Conservation (phyloP, 345 rosid genomes). For the Syzygium grande region DNA sequence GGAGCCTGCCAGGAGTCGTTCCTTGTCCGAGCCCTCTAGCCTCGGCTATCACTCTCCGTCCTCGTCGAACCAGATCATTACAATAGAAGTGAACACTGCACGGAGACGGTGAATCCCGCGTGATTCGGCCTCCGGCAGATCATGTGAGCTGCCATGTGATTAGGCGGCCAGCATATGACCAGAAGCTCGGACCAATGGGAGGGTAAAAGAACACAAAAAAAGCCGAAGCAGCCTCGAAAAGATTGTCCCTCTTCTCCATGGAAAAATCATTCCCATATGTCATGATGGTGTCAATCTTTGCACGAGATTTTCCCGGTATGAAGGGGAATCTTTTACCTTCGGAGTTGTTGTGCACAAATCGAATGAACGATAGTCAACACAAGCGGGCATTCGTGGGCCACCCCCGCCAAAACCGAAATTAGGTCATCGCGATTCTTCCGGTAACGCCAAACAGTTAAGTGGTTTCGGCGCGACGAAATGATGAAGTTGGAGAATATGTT, state of each 20-base stretch:
- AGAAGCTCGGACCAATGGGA: neutral
- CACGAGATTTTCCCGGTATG: neutral
- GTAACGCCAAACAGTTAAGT: neutral
- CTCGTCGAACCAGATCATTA: too few relatives aligned
- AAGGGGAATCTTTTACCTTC: neutral
- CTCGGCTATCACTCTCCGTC: too few relatives aligned
- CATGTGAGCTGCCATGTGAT: neutral
- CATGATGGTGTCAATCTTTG: neutral
- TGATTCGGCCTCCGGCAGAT: neutral
- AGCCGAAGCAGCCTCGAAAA: neutral
- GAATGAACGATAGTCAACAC: neutral
- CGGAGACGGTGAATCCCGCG: neutral
- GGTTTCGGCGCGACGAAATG: rapidly evolving
- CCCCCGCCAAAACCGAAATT: neutral
- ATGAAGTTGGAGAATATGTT: neutral
- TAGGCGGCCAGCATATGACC: neutral
- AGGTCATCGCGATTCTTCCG: neutral
- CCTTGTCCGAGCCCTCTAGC: too few relatives aligned
- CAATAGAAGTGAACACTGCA: too few relatives aligned
- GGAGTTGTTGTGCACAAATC: neutral
- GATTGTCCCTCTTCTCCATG: neutral
- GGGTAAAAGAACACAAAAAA: neutral
- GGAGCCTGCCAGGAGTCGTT: too few relatives aligned
- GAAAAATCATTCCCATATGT: neutral
- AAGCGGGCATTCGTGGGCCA: neutral